Percentiles rank a stretch among this genome's conserved stretches.
These are phyloP conservation scores for Salix suchowensis DNA, from an alignment of 345 rosid genomes.

Conservation along the genomic window DNA sequence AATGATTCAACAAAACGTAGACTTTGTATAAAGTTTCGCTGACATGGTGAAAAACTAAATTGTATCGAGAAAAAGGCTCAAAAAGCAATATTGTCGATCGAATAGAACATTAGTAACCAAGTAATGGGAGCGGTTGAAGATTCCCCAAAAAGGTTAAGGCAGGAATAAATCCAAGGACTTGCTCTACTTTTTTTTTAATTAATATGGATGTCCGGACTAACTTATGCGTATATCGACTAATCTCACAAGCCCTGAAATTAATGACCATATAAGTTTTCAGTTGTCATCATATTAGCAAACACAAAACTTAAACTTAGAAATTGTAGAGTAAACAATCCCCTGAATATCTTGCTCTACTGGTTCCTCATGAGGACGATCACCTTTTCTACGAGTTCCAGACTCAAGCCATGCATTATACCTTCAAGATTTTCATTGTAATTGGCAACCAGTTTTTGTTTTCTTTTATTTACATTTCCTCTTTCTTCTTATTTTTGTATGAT, in stretches of 20 bases:
- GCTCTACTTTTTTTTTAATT: background rate
- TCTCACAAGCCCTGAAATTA: too few relatives aligned
- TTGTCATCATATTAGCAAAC: too few relatives aligned
- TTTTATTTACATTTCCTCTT: too few relatives aligned
- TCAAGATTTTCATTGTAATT: too few relatives aligned
- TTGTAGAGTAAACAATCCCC: too few relatives aligned
- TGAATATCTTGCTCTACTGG: too few relatives aligned
- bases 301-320: too few relatives aligned
- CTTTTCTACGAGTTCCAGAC: background rate
- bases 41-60: background rate
- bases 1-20: too few relatives aligned
- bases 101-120: background rate
- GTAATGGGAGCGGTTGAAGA: background rate
- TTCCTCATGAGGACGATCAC: background rate
- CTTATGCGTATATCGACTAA: too few relatives aligned
- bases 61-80: background rate
- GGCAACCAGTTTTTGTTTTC: too few relatives aligned
- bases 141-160: background rate
- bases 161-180: background rate
- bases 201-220: too few relatives aligned
- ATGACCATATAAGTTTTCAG: accelerated
- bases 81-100: background rate
- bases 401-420: background rate
- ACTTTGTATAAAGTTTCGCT: background rate
- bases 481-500: too few relatives aligned